Conservation (phyloP, 306 rosid species). For the Sechiopsis laciniata region DNA sequence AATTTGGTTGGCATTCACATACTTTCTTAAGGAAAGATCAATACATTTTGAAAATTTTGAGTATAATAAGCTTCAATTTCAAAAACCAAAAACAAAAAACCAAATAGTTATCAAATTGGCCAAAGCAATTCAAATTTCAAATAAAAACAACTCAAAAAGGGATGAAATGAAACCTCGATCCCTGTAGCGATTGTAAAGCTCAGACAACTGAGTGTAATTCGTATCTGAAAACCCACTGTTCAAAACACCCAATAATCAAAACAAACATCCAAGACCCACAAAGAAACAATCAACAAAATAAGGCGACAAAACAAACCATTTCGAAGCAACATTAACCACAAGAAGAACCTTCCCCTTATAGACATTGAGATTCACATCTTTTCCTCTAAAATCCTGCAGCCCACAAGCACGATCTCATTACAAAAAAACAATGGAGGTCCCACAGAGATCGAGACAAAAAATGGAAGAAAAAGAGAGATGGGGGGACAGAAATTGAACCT, state of each 20-base stretch:
- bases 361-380: conserved; percentile 55
- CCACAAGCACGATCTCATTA: conserved; percentile 7
- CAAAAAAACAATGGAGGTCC: background rate
- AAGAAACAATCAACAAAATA: background rate
- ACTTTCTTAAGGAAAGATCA: no score
- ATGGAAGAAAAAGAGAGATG: no score
- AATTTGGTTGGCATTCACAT: no score
- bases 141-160: background rate
- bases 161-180: conserved; percentile 41
- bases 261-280: background rate
- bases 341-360: conserved; percentile 82
- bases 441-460: background rate
- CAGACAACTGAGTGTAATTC: conserved; percentile 77
- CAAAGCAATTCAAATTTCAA: no score
- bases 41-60: no score
- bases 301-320: conserved; percentile 48
- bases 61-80: no score
- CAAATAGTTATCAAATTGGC: no score
- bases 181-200: conserved; percentile 59
- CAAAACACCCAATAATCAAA: conserved; percentile 1
- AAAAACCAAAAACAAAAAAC: background rate
- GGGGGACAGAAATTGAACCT: conserved; percentile 34
- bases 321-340: conserved; percentile 86
- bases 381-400: conserved; percentile 62
- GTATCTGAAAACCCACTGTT: conserved; percentile 65